A percentile compares a stretch with the other conserved stretches of the same genome.
These are phyloP conservation scores for Aspergillus incahuasiensis DNA, from an alignment of 495 filamentous ascomycete species.

Conservation along the genomic window DNA sequence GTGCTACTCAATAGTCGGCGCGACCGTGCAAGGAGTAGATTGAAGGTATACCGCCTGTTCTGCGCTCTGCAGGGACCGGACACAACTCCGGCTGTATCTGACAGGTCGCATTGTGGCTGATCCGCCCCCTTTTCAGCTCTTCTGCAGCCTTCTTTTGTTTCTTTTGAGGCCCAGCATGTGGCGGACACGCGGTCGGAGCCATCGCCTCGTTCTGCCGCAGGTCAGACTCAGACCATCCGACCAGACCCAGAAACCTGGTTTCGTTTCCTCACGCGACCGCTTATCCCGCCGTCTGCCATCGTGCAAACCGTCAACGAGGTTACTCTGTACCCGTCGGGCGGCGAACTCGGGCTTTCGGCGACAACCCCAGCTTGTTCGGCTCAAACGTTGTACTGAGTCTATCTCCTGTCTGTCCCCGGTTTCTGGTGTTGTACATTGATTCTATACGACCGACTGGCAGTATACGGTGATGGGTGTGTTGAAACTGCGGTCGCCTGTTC, in stretches of 20 bases:
- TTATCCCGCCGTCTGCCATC: neutral
- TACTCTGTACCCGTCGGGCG: slow-evolving; percentile 1
- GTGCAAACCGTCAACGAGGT: neutral
- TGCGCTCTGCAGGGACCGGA: slow-evolving; percentile 5
- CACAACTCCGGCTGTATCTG: neutral
- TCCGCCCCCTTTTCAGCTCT: neutral
- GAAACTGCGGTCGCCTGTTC: no score
- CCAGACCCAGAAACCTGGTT: neutral
- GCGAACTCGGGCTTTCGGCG: slow-evolving; percentile 1
- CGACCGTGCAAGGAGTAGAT: neutral
- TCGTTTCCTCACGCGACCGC: neutral
- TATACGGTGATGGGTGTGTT: no score
- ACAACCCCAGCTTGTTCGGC: slow-evolving; percentile 1
- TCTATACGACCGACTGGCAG: no score
- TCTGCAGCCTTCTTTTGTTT: neutral
- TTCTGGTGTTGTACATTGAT: neutral
- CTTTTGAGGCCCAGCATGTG: neutral
- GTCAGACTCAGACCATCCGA: neutral
- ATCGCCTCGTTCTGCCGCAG: neutral
- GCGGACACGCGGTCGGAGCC: slow-evolving; percentile 6
- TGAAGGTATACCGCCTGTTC: neutral
- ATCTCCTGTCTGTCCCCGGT: neutral
- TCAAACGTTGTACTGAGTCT: slow-evolving; percentile 1
- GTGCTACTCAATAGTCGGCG: slow-evolving; percentile 4
- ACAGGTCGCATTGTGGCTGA: slow-evolving; percentile 6